Evolutionary conservation across 768 basidiomycete species (phyloP), one percentile per base, ranked within the genome.

Genomic region (Boletus huronensis): DNA sequence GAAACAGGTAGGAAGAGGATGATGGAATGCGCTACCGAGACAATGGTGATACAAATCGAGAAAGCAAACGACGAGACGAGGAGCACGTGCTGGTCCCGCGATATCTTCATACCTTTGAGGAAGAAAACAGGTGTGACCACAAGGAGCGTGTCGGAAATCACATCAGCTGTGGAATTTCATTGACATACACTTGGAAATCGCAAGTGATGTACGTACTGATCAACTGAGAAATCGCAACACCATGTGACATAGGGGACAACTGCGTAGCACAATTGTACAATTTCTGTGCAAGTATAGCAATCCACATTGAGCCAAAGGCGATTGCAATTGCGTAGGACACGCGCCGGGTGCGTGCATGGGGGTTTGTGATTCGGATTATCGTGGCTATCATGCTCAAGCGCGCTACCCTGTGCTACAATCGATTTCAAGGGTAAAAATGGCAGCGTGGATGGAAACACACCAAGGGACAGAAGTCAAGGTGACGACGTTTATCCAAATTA

Each of bases 41-140:
- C 23, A 7, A 59, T 25, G 35, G 61, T 59, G 46, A 69, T 67
- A 32, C 56, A 39, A n/a, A 67, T 50, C 25, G 63, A 61, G 28
- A 55, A 56, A 31, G 61, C 34, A 50, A 71, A 67, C 16, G 58
- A 60, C 21, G 58, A 57, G 35, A 62, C 0, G 19, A 65, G 47
- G 13, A 67, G 38, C 17, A 65, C 43, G 14, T 55, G 58, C 26
- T 54, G 54, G 17, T 43, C 44, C 14, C 49, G 42, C 3, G 57
- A 45, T 41, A 70, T 41, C 40, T 45, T 63, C 6, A 56, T 39
- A 9, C 48, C 57, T 41, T 14, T 57, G 28, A 63, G 49, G n/a
- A 65, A 39, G n/a, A 47, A 45, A 21, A 60, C 41, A 7, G 67
- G 56, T 13, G 58, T 47, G 3, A 36, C 14, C n/a, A 64, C 47